Percentiles rank a stretch among this genome's conserved stretches.
Conservation (phyloP, 2,329 filamentous ascomycete genomes). For the Pyricularia pennisetigena region DNA sequence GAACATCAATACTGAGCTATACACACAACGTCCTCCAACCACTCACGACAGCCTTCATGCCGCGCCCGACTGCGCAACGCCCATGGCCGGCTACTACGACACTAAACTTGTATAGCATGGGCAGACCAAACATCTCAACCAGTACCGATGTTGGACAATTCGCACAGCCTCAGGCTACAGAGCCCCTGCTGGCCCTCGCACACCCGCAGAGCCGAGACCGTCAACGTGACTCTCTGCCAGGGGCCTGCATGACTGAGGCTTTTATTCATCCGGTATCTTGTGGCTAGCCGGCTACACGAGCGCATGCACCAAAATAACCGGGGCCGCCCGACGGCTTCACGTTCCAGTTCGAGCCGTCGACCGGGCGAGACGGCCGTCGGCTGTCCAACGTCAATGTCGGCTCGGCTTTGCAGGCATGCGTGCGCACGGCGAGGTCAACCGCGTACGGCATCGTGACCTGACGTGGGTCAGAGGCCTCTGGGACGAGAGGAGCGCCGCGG, state of each 20-base stretch:
- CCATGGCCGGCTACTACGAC: not conserved
- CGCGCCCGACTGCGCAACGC: not conserved
- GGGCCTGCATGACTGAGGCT: constrained; percentile 20
- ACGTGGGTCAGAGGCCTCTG: too few species aligned
- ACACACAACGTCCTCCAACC: not conserved
- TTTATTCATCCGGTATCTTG: constrained; percentile 23
- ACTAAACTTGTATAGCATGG: not conserved
- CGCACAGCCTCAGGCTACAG: not conserved
- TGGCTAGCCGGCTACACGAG: constrained; percentile 22
- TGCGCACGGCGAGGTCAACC: not conserved
- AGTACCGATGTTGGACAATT: not conserved
- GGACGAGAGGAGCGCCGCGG: not conserved
- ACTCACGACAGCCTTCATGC: not conserved
- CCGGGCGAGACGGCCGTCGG: constrained; percentile 17
- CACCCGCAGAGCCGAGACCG: not conserved
- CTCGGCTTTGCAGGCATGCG: not conserved
- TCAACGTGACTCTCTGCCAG: constrained; percentile 4
- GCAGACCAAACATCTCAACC: not conserved
- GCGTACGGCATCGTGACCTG: not conserved
- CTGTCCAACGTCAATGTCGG: constrained; percentile 13
- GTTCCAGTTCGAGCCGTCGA: constrained; percentile 11
- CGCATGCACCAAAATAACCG: constrained; percentile 18
- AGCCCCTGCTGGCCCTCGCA: not conserved
- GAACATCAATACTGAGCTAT: not conserved
- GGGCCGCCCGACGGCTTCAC: not conserved